Conservation (phyloP, 2,329 filamentous ascomycete genomes). For the Coleophoma cylindrospora region DNA sequence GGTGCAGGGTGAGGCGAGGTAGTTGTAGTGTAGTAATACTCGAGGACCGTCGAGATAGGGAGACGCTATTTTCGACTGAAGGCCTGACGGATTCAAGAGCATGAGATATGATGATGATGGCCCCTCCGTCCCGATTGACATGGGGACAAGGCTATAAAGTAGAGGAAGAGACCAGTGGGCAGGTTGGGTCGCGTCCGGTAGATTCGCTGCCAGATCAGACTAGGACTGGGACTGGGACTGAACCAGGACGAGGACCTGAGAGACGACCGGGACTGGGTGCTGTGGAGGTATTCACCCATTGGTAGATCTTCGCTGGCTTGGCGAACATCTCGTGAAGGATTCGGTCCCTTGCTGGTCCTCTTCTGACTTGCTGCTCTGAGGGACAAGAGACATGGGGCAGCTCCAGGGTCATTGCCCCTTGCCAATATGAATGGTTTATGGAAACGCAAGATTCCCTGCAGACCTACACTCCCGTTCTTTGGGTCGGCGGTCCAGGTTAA, state of each 20-base stretch:
- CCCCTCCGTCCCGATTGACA: constrained; percentile 20
- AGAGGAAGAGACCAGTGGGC: constrained; percentile 4
- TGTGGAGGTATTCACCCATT: constrained; percentile 3
- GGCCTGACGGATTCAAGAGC: constrained; percentile 20
- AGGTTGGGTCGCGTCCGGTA: neutral
- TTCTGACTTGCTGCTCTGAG: no score
- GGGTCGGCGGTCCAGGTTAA: neutral
- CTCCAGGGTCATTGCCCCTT: neutral
- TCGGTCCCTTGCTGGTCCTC: constrained; percentile 1
- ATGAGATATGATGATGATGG: constrained; percentile 14
- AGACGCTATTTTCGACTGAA: constrained; percentile 22
- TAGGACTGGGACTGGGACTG: no score
- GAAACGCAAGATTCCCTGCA: neutral
- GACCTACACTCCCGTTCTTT: neutral
- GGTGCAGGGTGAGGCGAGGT: constrained; percentile 1
- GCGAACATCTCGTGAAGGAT: constrained; percentile 7
- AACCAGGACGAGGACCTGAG: no score
- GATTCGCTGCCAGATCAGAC: no score
- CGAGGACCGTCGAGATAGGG: constrained; percentile 12
- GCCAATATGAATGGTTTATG: neutral
- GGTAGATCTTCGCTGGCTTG: constrained; percentile 5
- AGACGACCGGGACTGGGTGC: neutral
- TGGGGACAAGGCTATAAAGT: constrained; percentile 21
- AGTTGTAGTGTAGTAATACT: constrained; percentile 6
- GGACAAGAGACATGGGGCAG: neutral